These are phyloP conservation scores for Hansenula sp. DNA, from an alignment of 1,139 yeast species.

Conservation along the genomic window DNA sequence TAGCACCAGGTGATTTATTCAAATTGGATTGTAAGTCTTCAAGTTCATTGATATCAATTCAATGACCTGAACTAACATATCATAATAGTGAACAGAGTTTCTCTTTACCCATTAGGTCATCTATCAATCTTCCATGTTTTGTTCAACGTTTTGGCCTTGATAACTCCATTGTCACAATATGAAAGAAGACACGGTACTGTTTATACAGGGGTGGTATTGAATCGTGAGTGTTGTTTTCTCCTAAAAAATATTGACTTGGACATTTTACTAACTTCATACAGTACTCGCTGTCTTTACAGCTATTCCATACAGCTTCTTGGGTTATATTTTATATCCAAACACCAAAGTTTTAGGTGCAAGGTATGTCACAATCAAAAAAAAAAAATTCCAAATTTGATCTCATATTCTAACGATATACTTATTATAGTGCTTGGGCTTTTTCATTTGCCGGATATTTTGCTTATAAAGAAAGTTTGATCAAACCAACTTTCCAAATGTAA, in stretches of 20 bases:
- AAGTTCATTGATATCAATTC: no score
- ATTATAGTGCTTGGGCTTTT: conserved; percentile 64
- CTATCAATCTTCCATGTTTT: conserved; percentile 56
- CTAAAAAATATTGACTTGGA: conserved; percentile 5
- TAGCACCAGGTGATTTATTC: conserved; percentile 57
- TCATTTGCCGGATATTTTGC: conserved; percentile 65
- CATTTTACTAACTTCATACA: not conserved
- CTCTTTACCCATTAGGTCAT: conserved; percentile 78
- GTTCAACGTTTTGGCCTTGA: conserved; percentile 56
- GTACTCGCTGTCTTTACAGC: conserved; percentile 69
- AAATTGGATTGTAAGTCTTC: conserved; percentile 38
- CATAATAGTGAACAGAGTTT: conserved; percentile 47
- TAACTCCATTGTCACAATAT: conserved; percentile 61
- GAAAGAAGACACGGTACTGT: conserved; percentile 83
- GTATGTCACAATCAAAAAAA: conserved; percentile 17
- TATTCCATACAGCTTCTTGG: conserved; percentile 57
- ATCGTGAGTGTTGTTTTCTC: conserved; percentile 26
- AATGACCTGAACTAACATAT: conserved; percentile 11
- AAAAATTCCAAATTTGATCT: no score
- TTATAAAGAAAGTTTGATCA: conserved; percentile 49
- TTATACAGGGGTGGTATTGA: conserved; percentile 78
- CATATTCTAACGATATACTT: conserved; percentile 2
- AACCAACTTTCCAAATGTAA: conserved; percentile 39
- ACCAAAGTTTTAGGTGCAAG: conserved; percentile 55
- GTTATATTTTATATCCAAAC: conserved; percentile 50